Base-by-base conservation (phyloP, 1,284 basidiomycete species). In the Cystobasidium sp. region DNA sequence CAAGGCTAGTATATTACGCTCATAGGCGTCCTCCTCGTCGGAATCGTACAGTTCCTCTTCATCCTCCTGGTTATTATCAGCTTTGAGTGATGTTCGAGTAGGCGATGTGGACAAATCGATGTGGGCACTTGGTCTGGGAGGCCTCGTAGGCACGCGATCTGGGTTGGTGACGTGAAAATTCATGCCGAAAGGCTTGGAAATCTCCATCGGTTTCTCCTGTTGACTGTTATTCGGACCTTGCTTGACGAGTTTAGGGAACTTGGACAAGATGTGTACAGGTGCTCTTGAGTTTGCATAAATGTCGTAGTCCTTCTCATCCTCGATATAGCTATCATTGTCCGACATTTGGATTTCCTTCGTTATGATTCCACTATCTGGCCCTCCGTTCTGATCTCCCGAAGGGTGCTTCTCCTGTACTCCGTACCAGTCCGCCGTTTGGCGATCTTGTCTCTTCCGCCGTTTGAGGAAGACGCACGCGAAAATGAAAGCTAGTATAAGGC, bases 1-100 rank as follows among this genome's bases (percentile, higher is more conserved):
- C 18, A 69, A 44, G 31, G 68, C 68, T n/a, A 69, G 16, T 18
- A 69, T 37, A 44, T 69, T 69, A 31, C 68, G 68, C 44, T 69
- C 52, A 44, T 69, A 69, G 6, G 56, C 58, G 20, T 64, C 41
- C 39, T 61, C 37, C 58, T 61, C 43, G 12, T 31, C 24, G 16
- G 22, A 4, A 18, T 44, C 22, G 18, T 61, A n/a, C 8, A 31
- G 18, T 16, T 61, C 58, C 6, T 41, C 22, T 39, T 20, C n/a
- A 12, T 39, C 22, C 8, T 61, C 58, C 31, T 61, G 20, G 4
- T 24, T 22, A 9, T 37, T 16, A 20, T 39, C 31, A 18, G 58
- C 18, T 18, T 41, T 39, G 58, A 18, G 58, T 20, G 37, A 7
- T 31, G 44, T 18, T 18, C 16, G 43, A 24, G 9, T 12, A 1